These are phyloP conservation scores for Ophiobolus disseminans DNA, from an alignment of 2,329 filamentous ascomycete genomes.

Conservation along the genomic window DNA sequence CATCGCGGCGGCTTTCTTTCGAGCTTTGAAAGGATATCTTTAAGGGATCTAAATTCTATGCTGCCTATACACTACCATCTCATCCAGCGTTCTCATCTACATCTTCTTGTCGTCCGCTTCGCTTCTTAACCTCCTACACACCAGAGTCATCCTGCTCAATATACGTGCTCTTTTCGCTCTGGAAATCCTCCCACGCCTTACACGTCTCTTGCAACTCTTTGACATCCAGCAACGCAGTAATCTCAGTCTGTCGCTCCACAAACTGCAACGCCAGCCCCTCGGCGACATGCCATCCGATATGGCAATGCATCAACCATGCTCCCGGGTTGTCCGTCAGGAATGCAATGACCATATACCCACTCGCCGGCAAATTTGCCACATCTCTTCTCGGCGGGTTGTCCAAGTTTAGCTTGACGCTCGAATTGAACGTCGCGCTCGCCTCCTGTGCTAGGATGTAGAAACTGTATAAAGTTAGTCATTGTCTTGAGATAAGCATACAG, in stretches of 20 bases:
- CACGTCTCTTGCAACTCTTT: constrained; percentile 17
- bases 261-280: not conserved
- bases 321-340: too few species aligned
- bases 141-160: constrained; percentile 28
- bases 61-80: too few species aligned
- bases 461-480: not conserved
- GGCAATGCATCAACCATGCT: constrained; percentile 32
- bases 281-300: constrained; percentile 14
- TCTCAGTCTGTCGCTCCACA: constrained; percentile 8
- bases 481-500: not conserved
- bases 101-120: not conserved
- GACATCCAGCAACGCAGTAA: constrained; percentile 11
- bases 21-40: too few species aligned
- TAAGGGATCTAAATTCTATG: too few species aligned
- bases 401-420: not conserved
- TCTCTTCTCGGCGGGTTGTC: not conserved
- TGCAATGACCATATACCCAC: too few species aligned
- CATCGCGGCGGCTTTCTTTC: too few species aligned
- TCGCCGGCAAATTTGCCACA: not conserved
- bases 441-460: not conserved
- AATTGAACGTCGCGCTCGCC: constrained; percentile 10
- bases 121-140: not conserved
- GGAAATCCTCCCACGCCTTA: constrained; percentile 18
- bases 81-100: too few species aligned
- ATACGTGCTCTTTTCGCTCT: not conserved